These are phyloP conservation scores for Phaeosphaeriaceae sp. DNA, from an alignment of 2,329 filamentous ascomycete species.

Conservation along the genomic window DNA sequence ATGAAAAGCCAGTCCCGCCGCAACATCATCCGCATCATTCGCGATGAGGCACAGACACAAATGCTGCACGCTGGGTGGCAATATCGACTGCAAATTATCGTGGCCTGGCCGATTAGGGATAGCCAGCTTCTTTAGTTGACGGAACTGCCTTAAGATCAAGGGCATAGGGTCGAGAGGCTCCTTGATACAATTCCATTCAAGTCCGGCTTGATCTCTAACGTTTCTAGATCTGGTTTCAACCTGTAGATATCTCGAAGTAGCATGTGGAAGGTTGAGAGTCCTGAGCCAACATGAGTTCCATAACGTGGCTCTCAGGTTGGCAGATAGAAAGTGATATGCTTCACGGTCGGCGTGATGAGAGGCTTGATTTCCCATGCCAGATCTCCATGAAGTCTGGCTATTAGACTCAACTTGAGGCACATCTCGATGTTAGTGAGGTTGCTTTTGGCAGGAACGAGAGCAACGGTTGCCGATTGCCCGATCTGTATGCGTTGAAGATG, in stretches of 20 bases:
- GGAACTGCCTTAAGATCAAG: background rate
- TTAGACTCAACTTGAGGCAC: background rate
- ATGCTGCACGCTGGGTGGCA: too few relatives aligned
- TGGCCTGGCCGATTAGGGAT: too few relatives aligned
- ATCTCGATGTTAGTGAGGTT: background rate
- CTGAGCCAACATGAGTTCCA: background rate
- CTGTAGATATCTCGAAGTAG: background rate
- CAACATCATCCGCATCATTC: too few relatives aligned
- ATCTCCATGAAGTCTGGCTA: background rate
- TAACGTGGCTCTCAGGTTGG: background rate
- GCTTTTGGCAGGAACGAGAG: background rate
- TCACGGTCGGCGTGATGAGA: background rate
- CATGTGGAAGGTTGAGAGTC: background rate
- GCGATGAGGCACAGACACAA: too few relatives aligned
- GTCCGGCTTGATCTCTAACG: background rate
- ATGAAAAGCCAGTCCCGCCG: too few relatives aligned
- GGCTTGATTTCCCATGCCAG: background rate
- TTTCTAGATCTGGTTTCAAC: background rate
- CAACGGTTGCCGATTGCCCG: background rate
- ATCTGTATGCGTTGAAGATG: background rate
- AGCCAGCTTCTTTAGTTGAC: background rate
- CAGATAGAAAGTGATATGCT: background rate
- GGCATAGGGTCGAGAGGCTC: background rate
- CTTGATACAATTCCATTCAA: background rate
- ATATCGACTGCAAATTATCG: too few relatives aligned